phyloP scores from a whole-genome alignment of 164 flowering plant genomes.

The Kalanchoe fedtschenkoi region DNA sequence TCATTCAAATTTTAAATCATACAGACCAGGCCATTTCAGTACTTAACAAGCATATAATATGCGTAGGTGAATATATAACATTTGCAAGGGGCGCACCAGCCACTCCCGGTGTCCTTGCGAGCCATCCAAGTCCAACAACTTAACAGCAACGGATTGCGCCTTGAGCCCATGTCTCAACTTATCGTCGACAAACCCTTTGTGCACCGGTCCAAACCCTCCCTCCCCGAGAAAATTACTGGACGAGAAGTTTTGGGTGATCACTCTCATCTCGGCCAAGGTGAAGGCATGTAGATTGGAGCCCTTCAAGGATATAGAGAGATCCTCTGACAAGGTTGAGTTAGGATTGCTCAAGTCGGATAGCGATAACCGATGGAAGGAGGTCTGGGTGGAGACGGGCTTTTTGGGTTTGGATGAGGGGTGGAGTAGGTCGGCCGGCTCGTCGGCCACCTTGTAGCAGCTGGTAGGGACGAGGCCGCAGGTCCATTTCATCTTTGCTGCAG shows the following conservation, averaged over 20 bases:
- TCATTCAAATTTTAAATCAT: not conserved
- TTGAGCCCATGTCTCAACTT: slow-evolving; percentile 47
- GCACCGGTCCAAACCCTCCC: slow-evolving; percentile 86
- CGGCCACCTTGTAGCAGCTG: slow-evolving; percentile 1
- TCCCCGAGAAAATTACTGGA: slow-evolving; percentile 50
- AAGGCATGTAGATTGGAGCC: slow-evolving; percentile 3
- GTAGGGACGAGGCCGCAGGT: not conserved
- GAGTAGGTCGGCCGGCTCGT: not conserved
- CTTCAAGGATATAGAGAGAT: not conserved
- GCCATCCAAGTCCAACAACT: slow-evolving; percentile 61
- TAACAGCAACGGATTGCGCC: slow-evolving; percentile 71
- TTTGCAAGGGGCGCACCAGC: slow-evolving; percentile 81
- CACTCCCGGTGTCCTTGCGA: slow-evolving; percentile 83
- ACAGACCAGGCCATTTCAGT: not conserved
- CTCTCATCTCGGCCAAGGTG: slow-evolving; percentile 29
- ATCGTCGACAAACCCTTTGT: slow-evolving; percentile 70
- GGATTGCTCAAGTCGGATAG: slow-evolving; percentile 6
- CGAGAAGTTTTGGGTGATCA: slow-evolving; percentile 45
- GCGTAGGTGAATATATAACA: not conserved
- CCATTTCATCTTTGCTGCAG: not conserved
- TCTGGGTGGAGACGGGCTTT: not conserved
- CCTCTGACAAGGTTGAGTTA: slow-evolving; percentile 3
- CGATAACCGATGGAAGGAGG: not conserved
- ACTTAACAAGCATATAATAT: not conserved
- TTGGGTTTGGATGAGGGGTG: not conserved